Evolutionary conservation across 352 stramenopile species (phyloP), one percentile per base, ranked within the genome.

Genomic region (Phytophthora citrophthora): DNA sequence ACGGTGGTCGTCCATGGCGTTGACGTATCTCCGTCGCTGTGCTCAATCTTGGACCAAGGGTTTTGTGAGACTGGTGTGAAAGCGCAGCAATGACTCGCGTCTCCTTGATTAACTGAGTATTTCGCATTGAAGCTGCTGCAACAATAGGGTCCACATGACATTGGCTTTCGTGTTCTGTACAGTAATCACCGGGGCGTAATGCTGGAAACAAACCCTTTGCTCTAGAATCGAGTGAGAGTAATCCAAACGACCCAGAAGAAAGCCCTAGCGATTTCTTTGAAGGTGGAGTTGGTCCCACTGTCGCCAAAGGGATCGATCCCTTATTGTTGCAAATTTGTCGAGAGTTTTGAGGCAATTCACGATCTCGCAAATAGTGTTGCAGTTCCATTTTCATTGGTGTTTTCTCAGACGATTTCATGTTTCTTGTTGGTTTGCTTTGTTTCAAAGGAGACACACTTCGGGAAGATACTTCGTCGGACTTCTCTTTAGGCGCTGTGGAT

Each of bases 1-100:
- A 61, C 16, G 76, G 74, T n/a, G 76, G 74, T 0, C 61, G 57
- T 6, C 76, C 79, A 29, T 84, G 76, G 4, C 74, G 68, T 50
- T 68, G 48, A 5, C 76, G 66, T 44, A 76, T 72, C 31, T 83
- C 57, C n/a, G 61, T 68, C 13, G 78, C 67, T 15, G 39, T 24
- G 4, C 56, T 18, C 1, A 54, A 20, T 11, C 59, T 69, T 5
- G 34, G 18, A 0, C 26, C 34, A 10, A 53, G 15, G 16, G 38
- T 50, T 8, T 56, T 40, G 27, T 36, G 29, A n/a, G 49, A 7
- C 11, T 55, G 49, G 8, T 62, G 75, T 4, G 59, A 43, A 9
- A 81, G 29, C 38, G 61, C 32, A 4, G 65, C 27, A 12, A 82
- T 46, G 2, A 73, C 54, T 2, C 40, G 48, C 6, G 81, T 57